Base-by-base conservation (phyloP, 2,329 filamentous ascomycete genomes). In the Nemania sp. region DNA sequence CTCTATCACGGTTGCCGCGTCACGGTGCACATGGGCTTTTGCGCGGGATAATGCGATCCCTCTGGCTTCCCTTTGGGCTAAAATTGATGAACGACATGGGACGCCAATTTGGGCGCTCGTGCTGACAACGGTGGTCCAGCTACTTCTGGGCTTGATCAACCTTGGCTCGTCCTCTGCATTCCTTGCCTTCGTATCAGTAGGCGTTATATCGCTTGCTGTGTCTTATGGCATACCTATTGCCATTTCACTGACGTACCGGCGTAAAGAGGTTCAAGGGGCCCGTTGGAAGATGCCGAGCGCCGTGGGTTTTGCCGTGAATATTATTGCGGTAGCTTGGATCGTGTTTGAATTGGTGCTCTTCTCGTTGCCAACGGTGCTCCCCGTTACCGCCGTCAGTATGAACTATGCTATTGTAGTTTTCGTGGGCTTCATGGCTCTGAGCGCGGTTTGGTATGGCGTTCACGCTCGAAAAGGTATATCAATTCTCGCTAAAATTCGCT, bases 11-110 rank as follows among this genome's bases (percentile, higher is more conserved):
- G 90, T 90, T 11, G 88, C 90, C 4, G 85, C 89, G 0, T 91
- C 88, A 43, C 86, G 90, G 43, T 90, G 88, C 77, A 90, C 88
- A 1, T 88, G 90, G 81, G 89, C 89, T 7, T 90, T 92, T 71
- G 87, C 87, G 41, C 84, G 87, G 68, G 87, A 89, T 72, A 83
- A 84, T 47, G 86, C 86, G 51, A 85, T 89, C 53, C 87, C 87
- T 2, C 79, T 86, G 7, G 84, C 83, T 5, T 71, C 76, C 3
- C 64, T 81, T n/a, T 88, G 85, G 84, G 83, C 83, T 59, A 78
- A 78, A n/a, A 81, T 88, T 66, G 85, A 88, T 76, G 73, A 78
- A 32, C 83, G 82, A 56, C 81, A 87, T 26, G 85, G 86, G 56
- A 82, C 87, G 1, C 87, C 87, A 0, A 79, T 89, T 67, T 87